These are phyloP conservation scores for Aspergillus phoenicis DNA, from an alignment of 2,329 filamentous ascomycete species.

Conservation along the genomic window DNA sequence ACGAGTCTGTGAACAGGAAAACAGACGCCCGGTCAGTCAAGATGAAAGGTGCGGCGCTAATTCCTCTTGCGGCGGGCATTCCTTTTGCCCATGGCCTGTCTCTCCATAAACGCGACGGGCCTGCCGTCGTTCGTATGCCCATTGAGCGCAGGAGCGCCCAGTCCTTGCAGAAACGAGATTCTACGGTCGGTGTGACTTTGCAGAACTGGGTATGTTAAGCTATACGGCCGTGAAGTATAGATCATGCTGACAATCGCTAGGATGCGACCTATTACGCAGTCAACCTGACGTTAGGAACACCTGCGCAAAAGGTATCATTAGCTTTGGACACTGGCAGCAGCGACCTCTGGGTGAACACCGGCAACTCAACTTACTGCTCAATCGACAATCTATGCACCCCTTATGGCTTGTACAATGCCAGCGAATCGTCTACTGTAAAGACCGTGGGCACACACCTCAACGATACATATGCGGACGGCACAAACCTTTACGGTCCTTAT, in stretches of 20 bases:
- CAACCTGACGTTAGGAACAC: constrained; percentile 59
- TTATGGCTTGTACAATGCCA: constrained; percentile 69
- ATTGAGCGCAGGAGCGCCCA: constrained; percentile 10
- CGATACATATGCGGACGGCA: constrained; percentile 80
- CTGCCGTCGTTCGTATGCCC: constrained; percentile 15
- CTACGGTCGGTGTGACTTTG: constrained; percentile 10
- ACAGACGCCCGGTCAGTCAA: neutral
- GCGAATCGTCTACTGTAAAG: constrained; percentile 71
- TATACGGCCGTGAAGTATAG: neutral
- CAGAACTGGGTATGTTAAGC: neutral
- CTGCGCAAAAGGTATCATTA: constrained; percentile 53
- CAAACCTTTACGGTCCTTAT: constrained; percentile 74
- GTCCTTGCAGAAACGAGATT: constrained; percentile 7
- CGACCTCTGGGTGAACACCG: constrained; percentile 67
- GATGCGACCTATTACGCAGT: constrained; percentile 11
- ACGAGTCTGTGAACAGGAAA: neutral
- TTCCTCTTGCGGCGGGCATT: neutral
- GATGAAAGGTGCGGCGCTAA: neutral
- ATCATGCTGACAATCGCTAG: neutral
- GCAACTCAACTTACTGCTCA: constrained; percentile 62
- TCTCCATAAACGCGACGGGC: constrained; percentile 16
- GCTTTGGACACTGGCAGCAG: constrained; percentile 63
- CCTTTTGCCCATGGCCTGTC: constrained; percentile 3
- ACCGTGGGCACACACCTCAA: constrained; percentile 74
- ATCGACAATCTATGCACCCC: constrained; percentile 53